phyloP scores from a whole-genome alignment of 129 eudicot genomes.

The Mikania micrantha region DNA sequence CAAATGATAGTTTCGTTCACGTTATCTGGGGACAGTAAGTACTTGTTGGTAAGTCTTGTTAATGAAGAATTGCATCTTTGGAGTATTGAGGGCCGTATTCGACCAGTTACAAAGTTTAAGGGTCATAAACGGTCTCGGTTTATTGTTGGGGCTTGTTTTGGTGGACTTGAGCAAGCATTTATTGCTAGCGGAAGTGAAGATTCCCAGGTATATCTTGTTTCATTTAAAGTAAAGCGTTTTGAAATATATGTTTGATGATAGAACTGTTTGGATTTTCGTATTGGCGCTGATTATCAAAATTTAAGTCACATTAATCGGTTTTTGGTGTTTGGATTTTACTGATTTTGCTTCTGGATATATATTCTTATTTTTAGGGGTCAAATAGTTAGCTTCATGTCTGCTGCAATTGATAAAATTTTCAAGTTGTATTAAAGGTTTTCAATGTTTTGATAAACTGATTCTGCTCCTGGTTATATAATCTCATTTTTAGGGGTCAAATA shows the following conservation, averaged over 20 bases:
- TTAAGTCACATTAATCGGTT: background rate
- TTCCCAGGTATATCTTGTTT: conserved; percentile 18
- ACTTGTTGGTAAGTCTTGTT: conserved; percentile 33
- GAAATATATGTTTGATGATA: background rate
- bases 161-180: conserved; percentile 35
- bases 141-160: conserved; percentile 38
- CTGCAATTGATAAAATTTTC: too few relatives aligned
- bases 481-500: background rate
- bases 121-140: conserved; percentile 41
- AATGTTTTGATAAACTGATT: too few relatives aligned
- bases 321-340: background rate
- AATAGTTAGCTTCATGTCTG: too few relatives aligned
- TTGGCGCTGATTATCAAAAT: background rate
- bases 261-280: background rate
- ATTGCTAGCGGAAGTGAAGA: conserved; percentile 49
- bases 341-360: background rate
- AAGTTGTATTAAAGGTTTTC: too few relatives aligned
- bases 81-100: conserved; percentile 24
- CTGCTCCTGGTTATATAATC: background rate
- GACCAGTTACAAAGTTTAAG: conserved; percentile 21
- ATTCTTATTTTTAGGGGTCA: too few relatives aligned
- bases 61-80: conserved; percentile 48
- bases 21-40: conserved; percentile 32
- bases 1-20: conserved; percentile 31
- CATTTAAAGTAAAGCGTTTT: background rate